A percentile compares a stretch with the other conserved stretches of the same genome.
Evolutionary conservation across 768 basidiomycete genomes (phyloP).

Genomic region (Tephrocybe sp.): DNA sequence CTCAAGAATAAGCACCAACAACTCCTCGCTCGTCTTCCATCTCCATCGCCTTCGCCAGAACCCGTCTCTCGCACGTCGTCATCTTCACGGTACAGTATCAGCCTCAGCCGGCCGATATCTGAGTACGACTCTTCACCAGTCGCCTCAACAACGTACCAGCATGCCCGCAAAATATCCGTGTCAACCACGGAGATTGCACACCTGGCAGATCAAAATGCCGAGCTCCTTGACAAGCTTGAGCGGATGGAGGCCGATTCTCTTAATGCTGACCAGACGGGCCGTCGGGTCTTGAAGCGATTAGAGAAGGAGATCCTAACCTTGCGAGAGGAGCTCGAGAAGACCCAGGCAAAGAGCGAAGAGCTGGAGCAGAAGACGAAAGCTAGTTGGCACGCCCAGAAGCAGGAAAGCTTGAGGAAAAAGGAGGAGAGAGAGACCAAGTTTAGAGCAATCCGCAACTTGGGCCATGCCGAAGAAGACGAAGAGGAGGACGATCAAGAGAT

Average conservation of each 20-base stretch:
- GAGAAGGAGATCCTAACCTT: constrained; percentile 80
- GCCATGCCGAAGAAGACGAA: constrained; percentile 27
- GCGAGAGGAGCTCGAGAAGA: constrained; percentile 72
- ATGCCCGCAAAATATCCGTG: constrained; percentile 54
- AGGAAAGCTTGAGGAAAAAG: constrained; percentile 45
- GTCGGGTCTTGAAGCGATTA: constrained; percentile 64
- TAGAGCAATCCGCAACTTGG: constrained; percentile 46
- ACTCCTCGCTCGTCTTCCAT: constrained; percentile 61
- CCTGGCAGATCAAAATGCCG: constrained; percentile 81
- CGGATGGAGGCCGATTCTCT: constrained; percentile 68
- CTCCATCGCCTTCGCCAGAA: constrained; percentile 35
- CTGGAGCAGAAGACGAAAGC: constrained; percentile 63
- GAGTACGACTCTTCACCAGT: constrained; percentile 19
- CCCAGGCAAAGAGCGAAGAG: constrained; percentile 67
- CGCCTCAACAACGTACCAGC: constrained; percentile 22
- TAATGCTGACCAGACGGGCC: constrained; percentile 63
- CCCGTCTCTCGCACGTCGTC: constrained; percentile 27
- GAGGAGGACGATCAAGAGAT: constrained; percentile 30
- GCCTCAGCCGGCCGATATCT: constrained; percentile 21
- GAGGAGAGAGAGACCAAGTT: constrained; percentile 53
- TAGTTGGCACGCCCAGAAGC: constrained; percentile 39
- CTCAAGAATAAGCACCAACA: constrained; percentile 73
- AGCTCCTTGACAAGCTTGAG: constrained; percentile 74
- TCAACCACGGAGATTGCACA: constrained; percentile 66
- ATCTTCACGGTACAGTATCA: constrained; percentile 26